Percentiles rank a stretch among this genome's conserved stretches.
These are phyloP conservation scores for Asterella californica DNA, from an alignment of 225 moss, liverwort and hornwort genomes.

Conservation along the genomic window DNA sequence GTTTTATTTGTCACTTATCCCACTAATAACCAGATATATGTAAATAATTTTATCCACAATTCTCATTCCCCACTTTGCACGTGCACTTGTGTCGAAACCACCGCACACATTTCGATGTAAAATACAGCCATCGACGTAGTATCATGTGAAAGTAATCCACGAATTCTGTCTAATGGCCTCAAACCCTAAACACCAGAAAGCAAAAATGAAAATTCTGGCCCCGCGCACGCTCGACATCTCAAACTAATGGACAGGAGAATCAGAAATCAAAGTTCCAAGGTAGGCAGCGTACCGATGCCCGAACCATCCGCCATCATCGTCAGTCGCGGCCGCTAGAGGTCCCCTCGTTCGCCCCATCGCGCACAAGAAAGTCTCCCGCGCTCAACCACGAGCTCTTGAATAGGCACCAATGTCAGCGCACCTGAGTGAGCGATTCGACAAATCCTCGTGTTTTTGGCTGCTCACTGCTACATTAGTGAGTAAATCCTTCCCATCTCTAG, in stretches of 20 bases:
- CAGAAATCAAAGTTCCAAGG: neutral
- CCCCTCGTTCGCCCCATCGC: slow-evolving; percentile 94
- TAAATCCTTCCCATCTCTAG: no score
- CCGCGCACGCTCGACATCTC: no score
- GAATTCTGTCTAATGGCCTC: neutral
- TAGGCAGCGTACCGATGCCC: slow-evolving; percentile 58
- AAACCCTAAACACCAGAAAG: neutral
- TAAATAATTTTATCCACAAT: neutral
- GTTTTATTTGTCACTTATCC: neutral
- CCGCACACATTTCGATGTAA: neutral
- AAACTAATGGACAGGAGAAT: no score
- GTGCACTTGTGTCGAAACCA: neutral
- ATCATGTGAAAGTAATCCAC: neutral
- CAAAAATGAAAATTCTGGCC: neutral
- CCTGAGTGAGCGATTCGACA: neutral
- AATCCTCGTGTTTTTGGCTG: no score
- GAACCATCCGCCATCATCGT: slow-evolving; percentile 91
- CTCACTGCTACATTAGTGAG: no score
- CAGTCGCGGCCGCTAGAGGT: slow-evolving; percentile 60
- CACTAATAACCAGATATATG: no score
- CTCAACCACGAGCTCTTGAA: neutral
- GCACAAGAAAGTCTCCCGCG: slow-evolving; percentile 1
- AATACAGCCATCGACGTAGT: neutral
- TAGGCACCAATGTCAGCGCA: neutral
- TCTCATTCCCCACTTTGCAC: neutral